phyloP scores from a whole-genome alignment of 331 rosid species.

The Phaseolus coccineus region DNA sequence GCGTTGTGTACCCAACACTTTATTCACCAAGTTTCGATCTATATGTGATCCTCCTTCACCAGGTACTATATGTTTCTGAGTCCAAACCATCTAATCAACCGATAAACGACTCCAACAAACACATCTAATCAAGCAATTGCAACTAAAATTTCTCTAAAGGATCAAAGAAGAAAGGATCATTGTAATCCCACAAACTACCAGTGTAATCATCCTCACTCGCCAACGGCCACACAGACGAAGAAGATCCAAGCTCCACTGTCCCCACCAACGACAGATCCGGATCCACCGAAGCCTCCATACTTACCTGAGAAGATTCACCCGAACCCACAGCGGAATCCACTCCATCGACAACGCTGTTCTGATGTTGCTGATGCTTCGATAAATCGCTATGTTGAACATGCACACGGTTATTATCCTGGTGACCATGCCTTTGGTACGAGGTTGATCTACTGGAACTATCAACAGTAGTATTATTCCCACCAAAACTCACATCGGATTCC shows the following conservation, averaged over 20 bases:
- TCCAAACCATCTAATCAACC: background rate
- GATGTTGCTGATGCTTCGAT: slow-evolving; percentile 28
- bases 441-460: slow-evolving; percentile 21
- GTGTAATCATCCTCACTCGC: slow-evolving; percentile 60
- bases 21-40: slow-evolving; percentile 16
- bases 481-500: slow-evolving; percentile 8
- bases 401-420: slow-evolving; percentile 1
- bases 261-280: slow-evolving; percentile 56
- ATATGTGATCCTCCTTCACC: background rate
- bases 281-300: slow-evolving; percentile 46
- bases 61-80: background rate
- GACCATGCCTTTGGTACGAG: slow-evolving; percentile 39
- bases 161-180: slow-evolving; percentile 74
- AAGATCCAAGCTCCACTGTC: slow-evolving; percentile 56
- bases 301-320: slow-evolving; percentile 38
- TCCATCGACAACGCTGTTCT: slow-evolving; percentile 42
- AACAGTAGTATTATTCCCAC: background rate
- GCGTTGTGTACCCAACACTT: background rate
- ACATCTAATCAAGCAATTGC: slow-evolving; percentile 6
- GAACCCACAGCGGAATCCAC: slow-evolving; percentile 47
- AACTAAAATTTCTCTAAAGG: slow-evolving; percentile 46
- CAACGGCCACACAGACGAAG: slow-evolving; percentile 71
- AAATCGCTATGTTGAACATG: slow-evolving; percentile 3
- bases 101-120: background rate
- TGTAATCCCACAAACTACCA: slow-evolving; percentile 77